Conservation (phyloP, 257 asterid species). For the Henckelia pumila region DNA sequence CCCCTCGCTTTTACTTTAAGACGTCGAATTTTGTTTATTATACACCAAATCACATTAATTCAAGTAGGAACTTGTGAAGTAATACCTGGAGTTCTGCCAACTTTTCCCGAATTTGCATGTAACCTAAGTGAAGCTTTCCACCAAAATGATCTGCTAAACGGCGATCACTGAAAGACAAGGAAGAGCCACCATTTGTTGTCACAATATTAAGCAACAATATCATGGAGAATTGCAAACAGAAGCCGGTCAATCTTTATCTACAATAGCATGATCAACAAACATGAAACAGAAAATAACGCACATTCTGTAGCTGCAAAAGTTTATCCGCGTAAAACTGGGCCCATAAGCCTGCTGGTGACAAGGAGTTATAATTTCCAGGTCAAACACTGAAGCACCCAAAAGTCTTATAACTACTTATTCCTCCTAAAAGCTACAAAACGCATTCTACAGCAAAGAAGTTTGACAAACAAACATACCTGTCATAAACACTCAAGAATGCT, state of each 20-base stretch:
- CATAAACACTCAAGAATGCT: slow-evolving; percentile 60
- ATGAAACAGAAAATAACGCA: slow-evolving; percentile 86
- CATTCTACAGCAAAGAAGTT: slow-evolving; percentile 4
- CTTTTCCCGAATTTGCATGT: slow-evolving; percentile 95
- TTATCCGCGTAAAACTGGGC: slow-evolving; percentile 98
- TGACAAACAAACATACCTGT: slow-evolving; percentile 38
- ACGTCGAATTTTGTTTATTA: too few species aligned
- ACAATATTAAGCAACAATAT: neutral
- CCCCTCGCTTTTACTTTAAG: too few species aligned
- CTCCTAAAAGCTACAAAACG: slow-evolving; percentile 29
- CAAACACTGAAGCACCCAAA: slow-evolving; percentile 61
- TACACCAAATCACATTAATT: neutral
- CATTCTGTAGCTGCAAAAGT: slow-evolving; percentile 98
- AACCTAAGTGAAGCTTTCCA: slow-evolving; percentile 98
- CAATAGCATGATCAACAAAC: slow-evolving; percentile 41
- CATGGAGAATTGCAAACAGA: neutral
- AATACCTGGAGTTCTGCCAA: slow-evolving; percentile 91
- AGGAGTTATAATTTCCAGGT: slow-evolving; percentile 85
- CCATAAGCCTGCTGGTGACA: slow-evolving; percentile 99
- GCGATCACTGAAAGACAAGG: slow-evolving; percentile 82
- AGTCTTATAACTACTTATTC: slow-evolving; percentile 37
- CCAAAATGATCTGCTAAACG: slow-evolving; percentile 99
- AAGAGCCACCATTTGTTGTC: slow-evolving; percentile 5
- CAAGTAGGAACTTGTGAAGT: slow-evolving; percentile 13
- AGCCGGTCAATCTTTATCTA: slow-evolving; percentile 30